A percentile compares a stretch with the other conserved stretches of the same genome.
Conservation (phyloP, 2,329 filamentous ascomycete species). For the Pyrenophora teres region DNA sequence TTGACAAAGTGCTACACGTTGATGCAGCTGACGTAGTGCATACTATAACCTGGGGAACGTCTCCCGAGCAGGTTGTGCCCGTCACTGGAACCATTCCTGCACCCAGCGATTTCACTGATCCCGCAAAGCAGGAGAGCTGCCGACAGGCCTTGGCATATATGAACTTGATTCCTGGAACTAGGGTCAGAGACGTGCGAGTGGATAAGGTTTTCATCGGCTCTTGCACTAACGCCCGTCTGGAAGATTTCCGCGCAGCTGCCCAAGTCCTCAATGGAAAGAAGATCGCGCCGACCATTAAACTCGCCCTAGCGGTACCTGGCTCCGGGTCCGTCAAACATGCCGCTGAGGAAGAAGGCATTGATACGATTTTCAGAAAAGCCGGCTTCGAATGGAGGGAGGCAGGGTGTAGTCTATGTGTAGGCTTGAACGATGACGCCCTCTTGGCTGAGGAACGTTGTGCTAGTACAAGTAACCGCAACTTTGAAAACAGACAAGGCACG, state of each 20-base stretch:
- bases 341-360: slow-evolving; percentile 88
- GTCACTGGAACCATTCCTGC: slow-evolving; percentile 91
- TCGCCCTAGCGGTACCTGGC: slow-evolving; percentile 94
- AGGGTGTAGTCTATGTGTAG: slow-evolving; percentile 97
- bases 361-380: slow-evolving; percentile 88
- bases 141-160: slow-evolving; percentile 91
- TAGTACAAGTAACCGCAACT: slow-evolving; percentile 95
- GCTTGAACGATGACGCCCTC: slow-evolving; percentile 98
- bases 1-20: slow-evolving; percentile 86
- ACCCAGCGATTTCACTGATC: slow-evolving; percentile 81
- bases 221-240: slow-evolving; percentile 96
- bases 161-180: slow-evolving; percentile 83
- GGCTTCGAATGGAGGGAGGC: slow-evolving; percentile 99
- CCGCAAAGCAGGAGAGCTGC: slow-evolving; percentile 79
- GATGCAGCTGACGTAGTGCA: slow-evolving; percentile 91
- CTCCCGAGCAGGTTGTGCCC: slow-evolving; percentile 92
- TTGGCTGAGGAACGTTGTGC: slow-evolving; percentile 91
- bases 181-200: slow-evolving; percentile 84
- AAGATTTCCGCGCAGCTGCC: slow-evolving; percentile 88
- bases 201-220: slow-evolving; percentile 99
- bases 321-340: slow-evolving; percentile 92
- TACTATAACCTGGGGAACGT: slow-evolving; percentile 96
- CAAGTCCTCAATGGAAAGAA: slow-evolving; percentile 85
- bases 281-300: slow-evolving; percentile 84
- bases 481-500: slow-evolving; percentile 93